These are phyloP conservation scores for Coprinopsis marcescibilis DNA, from an alignment of 768 basidiomycete genomes.

Conservation along the genomic window DNA sequence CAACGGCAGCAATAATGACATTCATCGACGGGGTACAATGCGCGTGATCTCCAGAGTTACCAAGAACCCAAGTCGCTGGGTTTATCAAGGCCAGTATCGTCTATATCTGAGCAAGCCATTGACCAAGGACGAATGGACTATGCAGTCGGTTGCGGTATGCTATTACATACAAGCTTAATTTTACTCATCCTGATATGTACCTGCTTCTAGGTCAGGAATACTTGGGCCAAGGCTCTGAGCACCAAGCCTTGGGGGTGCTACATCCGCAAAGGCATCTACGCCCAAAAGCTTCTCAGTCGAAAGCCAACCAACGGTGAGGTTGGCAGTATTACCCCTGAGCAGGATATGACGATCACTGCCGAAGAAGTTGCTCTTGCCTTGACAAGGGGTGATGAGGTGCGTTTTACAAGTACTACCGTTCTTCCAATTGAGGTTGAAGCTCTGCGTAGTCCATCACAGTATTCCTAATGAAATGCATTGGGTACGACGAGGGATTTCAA, in stretches of 20 bases:
- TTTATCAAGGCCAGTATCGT: slow-evolving; percentile 29
- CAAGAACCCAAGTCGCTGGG: slow-evolving; percentile 22
- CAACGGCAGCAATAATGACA: slow-evolving; percentile 10
- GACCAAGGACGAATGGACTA: slow-evolving; percentile 22
- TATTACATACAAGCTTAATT: slow-evolving; percentile 31
- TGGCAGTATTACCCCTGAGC: not conserved
- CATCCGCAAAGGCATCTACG: not conserved
- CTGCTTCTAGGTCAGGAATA: slow-evolving; percentile 1
- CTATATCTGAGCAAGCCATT: slow-evolving; percentile 31
- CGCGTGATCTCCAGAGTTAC: slow-evolving; percentile 27
- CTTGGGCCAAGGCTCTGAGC: not conserved
- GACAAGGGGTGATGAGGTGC: slow-evolving; percentile 1
- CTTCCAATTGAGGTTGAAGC: not conserved
- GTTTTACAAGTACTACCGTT: not conserved
- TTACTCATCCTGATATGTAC: slow-evolving; percentile 16
- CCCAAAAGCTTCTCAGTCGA: not conserved
- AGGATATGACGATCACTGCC: not conserved
- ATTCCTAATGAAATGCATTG: slow-evolving; percentile 3
- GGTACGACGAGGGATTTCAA: slow-evolving; percentile 5
- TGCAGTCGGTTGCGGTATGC: slow-evolving; percentile 17
- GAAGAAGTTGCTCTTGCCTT: slow-evolving; percentile 3
- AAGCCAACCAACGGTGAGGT: not conserved
- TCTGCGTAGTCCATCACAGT: not conserved
- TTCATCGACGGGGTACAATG: slow-evolving; percentile 5
- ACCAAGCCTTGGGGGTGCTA: not conserved